Evolutionary conservation across 2,329 filamentous ascomycete species (phyloP).

Genomic region (Stenocarpella maydis): DNA sequence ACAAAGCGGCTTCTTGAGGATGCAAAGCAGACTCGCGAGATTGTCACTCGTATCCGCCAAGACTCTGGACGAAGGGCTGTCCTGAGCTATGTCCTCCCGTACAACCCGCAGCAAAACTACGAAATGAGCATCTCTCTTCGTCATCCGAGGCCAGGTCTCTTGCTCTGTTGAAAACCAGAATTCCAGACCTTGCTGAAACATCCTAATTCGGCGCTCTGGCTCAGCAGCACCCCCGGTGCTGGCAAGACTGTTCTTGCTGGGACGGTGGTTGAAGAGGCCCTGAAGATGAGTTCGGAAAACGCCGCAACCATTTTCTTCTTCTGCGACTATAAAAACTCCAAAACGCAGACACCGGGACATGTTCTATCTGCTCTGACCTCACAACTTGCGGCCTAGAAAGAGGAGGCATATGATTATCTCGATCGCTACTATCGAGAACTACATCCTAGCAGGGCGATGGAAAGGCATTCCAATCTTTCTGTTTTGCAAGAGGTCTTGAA

Average conservation of each 20-base stretch:
- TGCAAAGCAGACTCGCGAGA: constrained; percentile 34
- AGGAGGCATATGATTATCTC: constrained; percentile 38
- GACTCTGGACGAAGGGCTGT: constrained; percentile 33
- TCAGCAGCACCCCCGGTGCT: constrained; percentile 42
- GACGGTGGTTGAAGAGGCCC: constrained; percentile 37
- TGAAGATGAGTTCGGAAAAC: constrained; percentile 27
- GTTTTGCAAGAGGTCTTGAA: not conserved
- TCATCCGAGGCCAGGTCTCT: constrained; percentile 39
- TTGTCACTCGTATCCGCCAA: constrained; percentile 36
- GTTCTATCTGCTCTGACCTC: constrained; percentile 42
- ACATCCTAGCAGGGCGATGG: constrained; percentile 28
- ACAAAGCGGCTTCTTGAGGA: constrained; percentile 2
- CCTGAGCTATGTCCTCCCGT: constrained; percentile 38
- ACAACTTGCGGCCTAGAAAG: constrained; percentile 43
- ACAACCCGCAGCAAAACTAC: constrained; percentile 40
- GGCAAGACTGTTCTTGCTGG: constrained; percentile 43
- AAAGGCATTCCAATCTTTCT: not conserved
- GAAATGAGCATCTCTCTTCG: constrained; percentile 37
- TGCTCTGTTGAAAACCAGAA: constrained; percentile 34
- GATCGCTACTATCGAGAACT: constrained; percentile 36
- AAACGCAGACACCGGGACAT: constrained; percentile 36
- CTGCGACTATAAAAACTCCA: constrained; percentile 43
- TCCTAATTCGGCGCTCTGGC: constrained; percentile 38
- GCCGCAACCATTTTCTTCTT: constrained; percentile 42
- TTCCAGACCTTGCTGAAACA: constrained; percentile 39